Conservation (phyloP, 805 yeast species). For the Lipomyces starkeyi region DNA sequence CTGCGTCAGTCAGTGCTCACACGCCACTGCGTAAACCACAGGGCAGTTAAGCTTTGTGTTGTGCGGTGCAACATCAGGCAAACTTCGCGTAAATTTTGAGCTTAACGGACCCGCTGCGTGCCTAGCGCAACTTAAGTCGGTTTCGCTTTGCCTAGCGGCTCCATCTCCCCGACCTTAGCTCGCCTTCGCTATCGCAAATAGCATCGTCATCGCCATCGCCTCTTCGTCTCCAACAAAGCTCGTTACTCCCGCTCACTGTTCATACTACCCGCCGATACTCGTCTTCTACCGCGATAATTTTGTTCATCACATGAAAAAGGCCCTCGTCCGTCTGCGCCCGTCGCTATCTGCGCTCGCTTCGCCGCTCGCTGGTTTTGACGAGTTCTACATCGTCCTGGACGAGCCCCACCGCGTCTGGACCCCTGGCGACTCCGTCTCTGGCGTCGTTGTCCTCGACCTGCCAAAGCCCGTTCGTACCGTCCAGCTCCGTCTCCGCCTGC, state of each 20-base stretch:
- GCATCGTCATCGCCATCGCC: not conserved
- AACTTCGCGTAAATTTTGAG: not conserved
- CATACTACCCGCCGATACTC: not conserved
- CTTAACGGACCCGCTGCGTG: not conserved
- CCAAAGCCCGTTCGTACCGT: slow-evolving; percentile 40
- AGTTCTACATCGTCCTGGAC: slow-evolving; percentile 71
- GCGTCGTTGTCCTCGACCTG: slow-evolving; percentile 45
- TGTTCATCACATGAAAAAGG: slow-evolving; percentile 30
- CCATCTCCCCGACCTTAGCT: not conserved
- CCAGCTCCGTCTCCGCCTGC: slow-evolving; percentile 39
- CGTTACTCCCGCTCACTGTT: not conserved
- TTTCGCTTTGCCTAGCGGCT: not conserved
- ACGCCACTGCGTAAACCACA: not conserved
- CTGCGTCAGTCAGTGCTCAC: too few relatives aligned
- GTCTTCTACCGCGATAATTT: too few relatives aligned
- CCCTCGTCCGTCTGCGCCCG: slow-evolving; percentile 36
- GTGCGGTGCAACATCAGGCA: not conserved
- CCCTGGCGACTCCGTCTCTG: slow-evolving; percentile 75
- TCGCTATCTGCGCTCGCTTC: slow-evolving; percentile 28
- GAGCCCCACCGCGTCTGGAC: slow-evolving; percentile 76
- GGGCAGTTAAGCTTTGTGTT: not conserved
- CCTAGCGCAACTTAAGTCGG: not conserved
- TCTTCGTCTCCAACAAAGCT: not conserved
- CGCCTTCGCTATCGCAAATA: not conserved
- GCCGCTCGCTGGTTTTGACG: slow-evolving; percentile 44